A percentile compares a stretch with the other conserved stretches of the same genome.
Evolutionary conservation across 2,329 filamentous ascomycete genomes (phyloP).

Genomic region (Pyricularia sp.): DNA sequence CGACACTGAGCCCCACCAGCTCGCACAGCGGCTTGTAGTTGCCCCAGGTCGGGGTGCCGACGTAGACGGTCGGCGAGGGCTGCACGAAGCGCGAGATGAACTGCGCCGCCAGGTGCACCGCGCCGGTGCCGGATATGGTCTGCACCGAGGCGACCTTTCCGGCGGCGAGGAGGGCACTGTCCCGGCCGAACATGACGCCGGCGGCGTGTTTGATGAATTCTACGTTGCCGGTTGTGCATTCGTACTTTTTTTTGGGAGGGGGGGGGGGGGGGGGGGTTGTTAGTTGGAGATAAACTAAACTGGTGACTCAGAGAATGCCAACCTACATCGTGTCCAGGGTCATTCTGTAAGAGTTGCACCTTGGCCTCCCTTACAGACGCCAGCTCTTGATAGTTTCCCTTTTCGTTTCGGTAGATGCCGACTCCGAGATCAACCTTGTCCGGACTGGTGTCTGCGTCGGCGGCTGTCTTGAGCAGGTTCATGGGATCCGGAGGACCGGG

Average conservation of each 20-base stretch:
- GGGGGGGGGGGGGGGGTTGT: no score
- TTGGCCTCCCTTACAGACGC: not conserved
- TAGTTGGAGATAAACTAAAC: not conserved
- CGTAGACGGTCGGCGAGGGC: slow-evolving; percentile 17
- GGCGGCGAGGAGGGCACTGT: slow-evolving; percentile 6
- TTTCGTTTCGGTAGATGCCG: slow-evolving; percentile 24
- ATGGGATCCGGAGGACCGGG: slow-evolving; percentile 21
- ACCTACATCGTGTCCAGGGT: not conserved
- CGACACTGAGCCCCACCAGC: slow-evolving; percentile 18
- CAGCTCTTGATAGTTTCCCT: slow-evolving; percentile 9
- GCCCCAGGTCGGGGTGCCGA: slow-evolving; percentile 22
- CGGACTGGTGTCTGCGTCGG: slow-evolving; percentile 17
- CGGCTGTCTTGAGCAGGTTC: slow-evolving; percentile 21
- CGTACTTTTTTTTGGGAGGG: slow-evolving; percentile 17
- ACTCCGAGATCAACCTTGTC: slow-evolving; percentile 26
- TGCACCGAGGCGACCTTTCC: slow-evolving; percentile 23
- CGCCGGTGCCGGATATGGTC: slow-evolving; percentile 27
- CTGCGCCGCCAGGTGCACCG: slow-evolving; percentile 23
- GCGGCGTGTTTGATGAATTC: slow-evolving; percentile 20
- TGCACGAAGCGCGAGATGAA: slow-evolving; percentile 17
- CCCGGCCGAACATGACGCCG: slow-evolving; percentile 19
- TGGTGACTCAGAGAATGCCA: not conserved
- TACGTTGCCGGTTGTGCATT: slow-evolving; percentile 22
- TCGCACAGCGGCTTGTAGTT: slow-evolving; percentile 23
- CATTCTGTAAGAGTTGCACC: not conserved